phyloP scores from a whole-genome alignment of 768 basidiomycete genomes.

The Terana coerulea region DNA sequence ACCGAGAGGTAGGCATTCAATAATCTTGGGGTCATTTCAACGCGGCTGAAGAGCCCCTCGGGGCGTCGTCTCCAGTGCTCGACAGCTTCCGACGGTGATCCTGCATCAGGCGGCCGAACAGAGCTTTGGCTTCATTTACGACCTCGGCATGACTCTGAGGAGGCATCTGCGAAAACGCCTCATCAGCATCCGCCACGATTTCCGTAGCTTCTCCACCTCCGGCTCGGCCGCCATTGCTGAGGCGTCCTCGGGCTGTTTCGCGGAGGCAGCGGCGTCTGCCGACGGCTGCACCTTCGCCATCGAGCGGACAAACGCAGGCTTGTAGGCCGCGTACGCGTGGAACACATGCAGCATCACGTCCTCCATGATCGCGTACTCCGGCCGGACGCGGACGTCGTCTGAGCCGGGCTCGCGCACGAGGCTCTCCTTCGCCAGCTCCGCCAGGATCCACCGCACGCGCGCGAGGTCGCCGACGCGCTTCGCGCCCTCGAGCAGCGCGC shows the following conservation, averaged over 20 bases:
- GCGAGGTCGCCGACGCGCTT: constrained; percentile 83
- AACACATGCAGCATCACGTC: constrained; percentile 81
- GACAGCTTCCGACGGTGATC: too few species aligned
- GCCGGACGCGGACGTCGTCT: constrained; percentile 7
- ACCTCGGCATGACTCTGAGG: constrained; percentile 76
- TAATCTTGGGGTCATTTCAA: constrained; percentile 56
- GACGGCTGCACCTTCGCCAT: constrained; percentile 32
- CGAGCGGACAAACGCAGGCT: constrained; percentile 59
- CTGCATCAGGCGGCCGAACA: constrained; percentile 65
- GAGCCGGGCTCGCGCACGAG: constrained; percentile 13
- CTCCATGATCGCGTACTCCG: constrained; percentile 47
- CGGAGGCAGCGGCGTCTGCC: not conserved
- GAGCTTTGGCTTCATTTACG: constrained; percentile 58
- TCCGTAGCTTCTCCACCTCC: not conserved
- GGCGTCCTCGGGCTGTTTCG: not conserved
- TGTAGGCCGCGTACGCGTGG: constrained; percentile 82
- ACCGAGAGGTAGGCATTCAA: constrained; percentile 82
- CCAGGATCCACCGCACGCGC: constrained; percentile 85
- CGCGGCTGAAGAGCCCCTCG: constrained; percentile 43
- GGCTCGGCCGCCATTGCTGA: not conserved
- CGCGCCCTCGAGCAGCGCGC: constrained; percentile 84
- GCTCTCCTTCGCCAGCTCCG: constrained; percentile 63
- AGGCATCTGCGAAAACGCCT: constrained; percentile 45
- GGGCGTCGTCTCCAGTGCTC: not conserved
- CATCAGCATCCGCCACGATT: constrained; percentile 1